Conservation (phyloP, 2,329 filamentous ascomycete genomes). For the Talaromyces pinophilus region DNA sequence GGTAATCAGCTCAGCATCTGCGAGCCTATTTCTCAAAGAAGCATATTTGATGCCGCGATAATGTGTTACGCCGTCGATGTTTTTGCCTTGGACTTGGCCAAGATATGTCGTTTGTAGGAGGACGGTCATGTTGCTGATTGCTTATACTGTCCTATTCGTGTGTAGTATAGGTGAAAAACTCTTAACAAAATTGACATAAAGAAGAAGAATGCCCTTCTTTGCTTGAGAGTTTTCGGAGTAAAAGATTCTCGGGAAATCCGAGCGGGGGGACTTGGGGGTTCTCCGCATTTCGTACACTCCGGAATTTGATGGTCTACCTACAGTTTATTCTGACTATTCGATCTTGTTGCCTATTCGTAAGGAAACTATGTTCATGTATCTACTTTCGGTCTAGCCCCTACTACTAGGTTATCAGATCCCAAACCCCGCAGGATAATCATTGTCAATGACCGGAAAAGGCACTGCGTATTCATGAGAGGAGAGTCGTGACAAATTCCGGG, state of each 20-base stretch:
- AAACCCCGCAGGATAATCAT: not conserved
- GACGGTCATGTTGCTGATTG: slow-evolving; percentile 13
- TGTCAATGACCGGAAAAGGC: not conserved
- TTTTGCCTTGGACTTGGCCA: slow-evolving; percentile 33
- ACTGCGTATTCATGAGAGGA: not conserved
- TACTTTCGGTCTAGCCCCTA: not conserved
- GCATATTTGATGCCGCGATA: slow-evolving; percentile 45
- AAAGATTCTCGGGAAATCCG: not conserved
- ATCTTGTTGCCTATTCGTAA: not conserved
- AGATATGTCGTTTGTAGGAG: slow-evolving; percentile 32
- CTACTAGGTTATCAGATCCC: not conserved
- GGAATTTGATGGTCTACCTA: not conserved
- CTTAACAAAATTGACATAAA: not conserved
- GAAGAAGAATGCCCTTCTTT: not conserved
- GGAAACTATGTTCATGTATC: no score
- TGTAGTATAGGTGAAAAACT: no score
- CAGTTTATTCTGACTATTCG: not conserved
- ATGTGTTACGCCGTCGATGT: slow-evolving; percentile 33
- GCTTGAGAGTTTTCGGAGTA: not conserved
- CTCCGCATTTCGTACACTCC: not conserved
- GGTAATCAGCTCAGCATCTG: slow-evolving; percentile 36
- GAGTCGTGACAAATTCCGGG: not conserved
- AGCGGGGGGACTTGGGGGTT: slow-evolving; percentile 1
- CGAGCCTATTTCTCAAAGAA: slow-evolving; percentile 36
- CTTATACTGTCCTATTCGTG: not conserved